A percentile compares a stretch with the other conserved stretches of the same genome.
phyloP scores from a whole-genome alignment of 169 alveolate species.

The Eimeria sp. region DNA sequence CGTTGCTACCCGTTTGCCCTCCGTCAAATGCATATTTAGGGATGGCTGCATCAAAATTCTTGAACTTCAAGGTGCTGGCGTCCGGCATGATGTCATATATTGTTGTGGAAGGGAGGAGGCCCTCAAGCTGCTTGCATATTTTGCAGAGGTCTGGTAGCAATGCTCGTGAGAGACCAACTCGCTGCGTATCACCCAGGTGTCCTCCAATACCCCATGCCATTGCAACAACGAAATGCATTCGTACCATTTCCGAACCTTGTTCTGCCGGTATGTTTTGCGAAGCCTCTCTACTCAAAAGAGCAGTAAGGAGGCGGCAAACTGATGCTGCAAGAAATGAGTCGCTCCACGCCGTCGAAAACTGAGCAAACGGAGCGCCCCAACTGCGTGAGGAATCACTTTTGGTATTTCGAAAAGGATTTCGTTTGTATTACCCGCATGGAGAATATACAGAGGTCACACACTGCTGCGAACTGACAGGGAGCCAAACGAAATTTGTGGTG shows the following conservation, averaged over 20 bases:
- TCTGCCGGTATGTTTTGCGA: slow-evolving; percentile 12
- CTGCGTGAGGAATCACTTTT: background rate
- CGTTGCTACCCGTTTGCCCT: slow-evolving; percentile 92
- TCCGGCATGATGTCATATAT: slow-evolving; percentile 48
- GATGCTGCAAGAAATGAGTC: slow-evolving; percentile 47
- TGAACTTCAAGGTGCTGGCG: slow-evolving; percentile 80
- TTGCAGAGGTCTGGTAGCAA: slow-evolving; percentile 46
- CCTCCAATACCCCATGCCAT: slow-evolving; percentile 77
- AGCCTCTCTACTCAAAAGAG: background rate
- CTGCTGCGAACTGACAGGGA: background rate
- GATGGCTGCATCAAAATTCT: slow-evolving; percentile 90
- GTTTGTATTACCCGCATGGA: background rate
- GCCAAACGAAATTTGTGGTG: background rate
- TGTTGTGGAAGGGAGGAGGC: slow-evolving; percentile 12
- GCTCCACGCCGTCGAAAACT: slow-evolving; percentile 44
- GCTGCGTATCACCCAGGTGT: slow-evolving; percentile 27
- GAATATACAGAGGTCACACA: background rate
- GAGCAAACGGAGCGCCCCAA: slow-evolving; percentile 1
- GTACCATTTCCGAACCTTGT: slow-evolving; percentile 1
- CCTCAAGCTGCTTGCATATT: slow-evolving; percentile 63
- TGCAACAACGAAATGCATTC: slow-evolving; percentile 62
- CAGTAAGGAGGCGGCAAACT: slow-evolving; percentile 70
- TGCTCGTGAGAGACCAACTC: slow-evolving; percentile 46
- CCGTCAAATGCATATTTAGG: slow-evolving; percentile 91
- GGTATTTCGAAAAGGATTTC: background rate